Percentiles rank a stretch among this genome's conserved stretches.
Evolutionary conservation across 2,329 filamentous ascomycete species (phyloP).

Genomic region (Colletotrichum truncatum): DNA sequence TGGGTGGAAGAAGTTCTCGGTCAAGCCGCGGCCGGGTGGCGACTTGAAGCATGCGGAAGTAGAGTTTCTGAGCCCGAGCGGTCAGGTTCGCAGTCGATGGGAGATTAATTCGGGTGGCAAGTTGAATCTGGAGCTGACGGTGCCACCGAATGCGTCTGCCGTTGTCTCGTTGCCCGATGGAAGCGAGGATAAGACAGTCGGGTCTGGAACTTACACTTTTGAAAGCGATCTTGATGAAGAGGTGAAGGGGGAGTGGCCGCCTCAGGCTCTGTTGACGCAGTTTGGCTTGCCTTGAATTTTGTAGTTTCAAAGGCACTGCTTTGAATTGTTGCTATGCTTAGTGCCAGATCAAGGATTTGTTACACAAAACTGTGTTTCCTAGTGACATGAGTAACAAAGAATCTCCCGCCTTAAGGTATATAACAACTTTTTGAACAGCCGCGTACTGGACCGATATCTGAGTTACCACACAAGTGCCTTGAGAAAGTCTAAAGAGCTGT

Average conservation of each 20-base stretch:
- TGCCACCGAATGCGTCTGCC: conserved; percentile 3
- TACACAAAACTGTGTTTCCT: too few species aligned
- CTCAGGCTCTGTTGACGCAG: conserved; percentile 5
- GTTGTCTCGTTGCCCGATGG: background rate
- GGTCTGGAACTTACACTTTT: background rate
- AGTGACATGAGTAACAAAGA: too few species aligned
- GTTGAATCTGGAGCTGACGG: background rate
- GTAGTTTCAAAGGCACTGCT: background rate
- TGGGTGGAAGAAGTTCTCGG: conserved; percentile 48
- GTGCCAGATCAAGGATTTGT: too few species aligned
- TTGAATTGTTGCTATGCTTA: background rate
- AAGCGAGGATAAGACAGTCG: background rate
- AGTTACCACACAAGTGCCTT: too few species aligned
- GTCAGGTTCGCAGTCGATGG: conserved; percentile 39
- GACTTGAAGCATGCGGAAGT: conserved; percentile 43
- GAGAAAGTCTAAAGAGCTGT: too few species aligned
- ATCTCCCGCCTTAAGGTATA: too few species aligned
- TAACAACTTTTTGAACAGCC: too few species aligned
- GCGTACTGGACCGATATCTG: too few species aligned
- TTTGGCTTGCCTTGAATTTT: background rate
- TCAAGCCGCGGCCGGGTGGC: conserved; percentile 46
- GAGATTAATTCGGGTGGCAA: background rate
- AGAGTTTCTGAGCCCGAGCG: conserved; percentile 41
- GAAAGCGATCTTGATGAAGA: background rate
- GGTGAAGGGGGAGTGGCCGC: background rate